A percentile compares a stretch with the other conserved stretches of the same genome.
Evolutionary conservation across 2,329 filamentous ascomycete species (phyloP).

Genomic region (Aspergillus viridinutans): DNA sequence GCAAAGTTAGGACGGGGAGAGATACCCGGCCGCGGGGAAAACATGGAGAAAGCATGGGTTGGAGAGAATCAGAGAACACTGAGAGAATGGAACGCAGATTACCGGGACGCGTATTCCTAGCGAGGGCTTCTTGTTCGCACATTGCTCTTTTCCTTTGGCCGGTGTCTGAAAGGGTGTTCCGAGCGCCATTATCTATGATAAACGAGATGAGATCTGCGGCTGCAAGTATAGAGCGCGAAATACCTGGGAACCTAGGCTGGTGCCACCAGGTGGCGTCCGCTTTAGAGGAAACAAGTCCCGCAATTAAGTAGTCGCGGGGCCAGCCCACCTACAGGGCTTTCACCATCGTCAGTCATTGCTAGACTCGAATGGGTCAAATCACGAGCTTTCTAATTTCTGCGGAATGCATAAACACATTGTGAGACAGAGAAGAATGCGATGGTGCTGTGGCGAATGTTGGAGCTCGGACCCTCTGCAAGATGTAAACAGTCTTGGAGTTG

Average conservation of each 20-base stretch:
- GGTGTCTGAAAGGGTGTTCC: neutral
- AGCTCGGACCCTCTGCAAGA: neutral
- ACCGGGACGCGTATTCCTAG: neutral
- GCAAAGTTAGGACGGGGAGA: neutral
- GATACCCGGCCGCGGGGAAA: neutral
- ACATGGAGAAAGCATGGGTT: neutral
- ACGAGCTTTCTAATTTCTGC: neutral
- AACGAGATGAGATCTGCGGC: neutral
- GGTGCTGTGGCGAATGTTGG: too few relatives aligned
- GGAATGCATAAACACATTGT: neutral
- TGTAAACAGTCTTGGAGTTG: neutral
- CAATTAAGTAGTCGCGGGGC: neutral
- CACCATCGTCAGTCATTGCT: too few relatives aligned
- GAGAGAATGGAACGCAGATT: neutral
- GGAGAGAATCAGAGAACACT: neutral
- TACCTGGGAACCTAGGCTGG: neutral
- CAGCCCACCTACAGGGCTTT: neutral
- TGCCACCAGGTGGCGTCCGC: neutral
- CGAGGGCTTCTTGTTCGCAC: neutral
- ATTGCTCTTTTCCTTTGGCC: neutral
- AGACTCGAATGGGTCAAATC: neutral
- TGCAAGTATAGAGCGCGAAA: neutral
- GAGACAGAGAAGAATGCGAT: neutral
- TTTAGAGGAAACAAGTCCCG: neutral
- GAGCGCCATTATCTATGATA: neutral